Conservation (phyloP, 768 basidiomycete species). For the Amanita polypyramis region DNA sequence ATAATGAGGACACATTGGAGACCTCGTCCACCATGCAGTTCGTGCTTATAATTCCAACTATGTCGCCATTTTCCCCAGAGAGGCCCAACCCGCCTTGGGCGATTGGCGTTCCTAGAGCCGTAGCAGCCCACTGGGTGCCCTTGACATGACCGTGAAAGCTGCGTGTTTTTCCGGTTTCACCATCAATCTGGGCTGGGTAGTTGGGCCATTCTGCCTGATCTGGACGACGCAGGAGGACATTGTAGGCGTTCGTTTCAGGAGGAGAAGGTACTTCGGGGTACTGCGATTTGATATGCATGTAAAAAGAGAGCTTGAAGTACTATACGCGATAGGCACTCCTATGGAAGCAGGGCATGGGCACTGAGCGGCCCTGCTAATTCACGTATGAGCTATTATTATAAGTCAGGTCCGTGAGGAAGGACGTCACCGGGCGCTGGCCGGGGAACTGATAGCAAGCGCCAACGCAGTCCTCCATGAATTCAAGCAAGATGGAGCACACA, state of each 20-base stretch:
- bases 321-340: too few species aligned
- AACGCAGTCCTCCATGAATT: too few species aligned
- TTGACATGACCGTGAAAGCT: constrained; percentile 39
- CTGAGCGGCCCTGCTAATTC: too few species aligned
- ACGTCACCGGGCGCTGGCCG: too few species aligned
- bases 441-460: too few species aligned
- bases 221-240: constrained; percentile 41
- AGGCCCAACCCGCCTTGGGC: constrained; percentile 49
- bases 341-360: too few species aligned
- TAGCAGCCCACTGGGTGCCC: constrained; percentile 42
- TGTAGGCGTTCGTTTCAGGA: constrained; percentile 43
- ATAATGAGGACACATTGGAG: neutral
- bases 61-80: constrained; percentile 33
- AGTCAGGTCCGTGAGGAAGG: too few species aligned
- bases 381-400: too few species aligned
- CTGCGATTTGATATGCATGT: constrained; percentile 52
- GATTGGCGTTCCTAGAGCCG: constrained; percentile 37
- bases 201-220: constrained; percentile 51
- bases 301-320: too few species aligned
- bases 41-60: constrained; percentile 60
- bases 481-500: too few species aligned
- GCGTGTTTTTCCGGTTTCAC: constrained; percentile 33
- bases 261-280: constrained; percentile 41
- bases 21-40: constrained; percentile 48
- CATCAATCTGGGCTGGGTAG: constrained; percentile 46